Percentiles rank a stretch among this genome's conserved stretches.
Evolutionary conservation across 2,329 filamentous ascomycete genomes (phyloP).

Genomic region (Pseudogymnoascus sp.): DNA sequence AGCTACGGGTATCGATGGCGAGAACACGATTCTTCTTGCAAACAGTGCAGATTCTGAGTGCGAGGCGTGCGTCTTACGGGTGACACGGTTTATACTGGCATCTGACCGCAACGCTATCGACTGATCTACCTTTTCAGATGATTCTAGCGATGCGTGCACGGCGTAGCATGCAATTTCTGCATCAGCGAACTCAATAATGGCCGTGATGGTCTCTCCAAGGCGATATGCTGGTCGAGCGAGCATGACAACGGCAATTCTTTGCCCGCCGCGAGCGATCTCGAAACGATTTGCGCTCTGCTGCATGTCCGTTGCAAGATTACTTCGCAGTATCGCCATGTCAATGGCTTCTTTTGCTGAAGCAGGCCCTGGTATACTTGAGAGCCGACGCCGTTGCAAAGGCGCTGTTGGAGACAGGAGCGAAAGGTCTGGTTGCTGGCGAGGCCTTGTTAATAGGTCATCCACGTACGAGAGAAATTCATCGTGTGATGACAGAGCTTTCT

Average conservation of each 20-base stretch:
- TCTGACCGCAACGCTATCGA: slow-evolving; percentile 76
- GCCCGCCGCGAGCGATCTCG: slow-evolving; percentile 88
- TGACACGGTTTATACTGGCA: slow-evolving; percentile 79
- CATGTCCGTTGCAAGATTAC: slow-evolving; percentile 60
- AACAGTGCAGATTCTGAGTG: slow-evolving; percentile 79
- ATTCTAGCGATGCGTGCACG: slow-evolving; percentile 77
- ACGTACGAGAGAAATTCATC: slow-evolving; percentile 71
- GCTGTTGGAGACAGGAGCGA: slow-evolving; percentile 68
- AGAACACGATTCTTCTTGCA: slow-evolving; percentile 70
- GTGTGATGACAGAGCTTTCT: slow-evolving; percentile 34
- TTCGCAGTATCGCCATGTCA: slow-evolving; percentile 81
- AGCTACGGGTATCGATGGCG: slow-evolving; percentile 70
- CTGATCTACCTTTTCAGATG: slow-evolving; percentile 73
- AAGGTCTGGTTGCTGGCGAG: slow-evolving; percentile 45
- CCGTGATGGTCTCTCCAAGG: slow-evolving; percentile 78
- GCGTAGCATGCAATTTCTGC: slow-evolving; percentile 79
- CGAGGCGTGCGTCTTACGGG: slow-evolving; percentile 70
- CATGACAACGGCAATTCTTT: slow-evolving; percentile 83
- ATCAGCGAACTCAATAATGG: slow-evolving; percentile 74
- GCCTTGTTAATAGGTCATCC: slow-evolving; percentile 61
- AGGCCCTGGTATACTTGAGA: slow-evolving; percentile 48
- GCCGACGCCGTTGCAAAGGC: slow-evolving; percentile 46
- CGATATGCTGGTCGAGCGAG: slow-evolving; percentile 82
- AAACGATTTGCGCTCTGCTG: slow-evolving; percentile 85
- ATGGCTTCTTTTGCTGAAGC: slow-evolving; percentile 75